phyloP scores from a whole-genome alignment of 257 asterid genomes.

The Nicotiana sylvestris region DNA sequence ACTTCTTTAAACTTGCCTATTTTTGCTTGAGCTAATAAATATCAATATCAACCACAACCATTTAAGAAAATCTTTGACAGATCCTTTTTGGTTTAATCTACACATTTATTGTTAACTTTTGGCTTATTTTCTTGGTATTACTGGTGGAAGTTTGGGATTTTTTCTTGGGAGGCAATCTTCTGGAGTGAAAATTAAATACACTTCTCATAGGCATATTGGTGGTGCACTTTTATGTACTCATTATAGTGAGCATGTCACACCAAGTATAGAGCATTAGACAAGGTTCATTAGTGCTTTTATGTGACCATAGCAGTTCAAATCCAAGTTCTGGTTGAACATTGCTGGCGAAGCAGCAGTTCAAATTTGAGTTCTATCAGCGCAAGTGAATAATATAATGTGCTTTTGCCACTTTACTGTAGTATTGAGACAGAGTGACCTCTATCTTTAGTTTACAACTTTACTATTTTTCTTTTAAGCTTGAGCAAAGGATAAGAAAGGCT shows the following conservation, averaged over 20 bases:
- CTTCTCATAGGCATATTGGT: not conserved
- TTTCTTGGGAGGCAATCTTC: slow-evolving; percentile 1
- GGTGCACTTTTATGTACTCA: not conserved
- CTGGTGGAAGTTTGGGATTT: slow-evolving; percentile 10
- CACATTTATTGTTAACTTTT: not conserved
- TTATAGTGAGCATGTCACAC: no score
- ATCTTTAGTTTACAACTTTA: not conserved
- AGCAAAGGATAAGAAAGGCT: not conserved
- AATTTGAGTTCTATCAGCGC: no score
- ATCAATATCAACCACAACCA: no score
- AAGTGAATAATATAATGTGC: not conserved
- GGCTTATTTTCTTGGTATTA: not conserved
- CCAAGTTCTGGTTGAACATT: not conserved
- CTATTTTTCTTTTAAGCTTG: not conserved
- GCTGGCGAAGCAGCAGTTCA: not conserved
- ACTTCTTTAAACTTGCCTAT: no score
- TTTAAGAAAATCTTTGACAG: not conserved
- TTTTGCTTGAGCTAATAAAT: no score
- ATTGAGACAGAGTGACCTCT: not conserved
- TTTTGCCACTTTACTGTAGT: not conserved
- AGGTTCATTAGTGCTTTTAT: not conserved
- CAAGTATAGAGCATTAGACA: not conserved
- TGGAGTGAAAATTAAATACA: not conserved
- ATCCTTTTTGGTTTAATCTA: not conserved
- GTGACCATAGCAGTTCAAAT: not conserved